These are phyloP conservation scores for Pachysolen tannophilus DNA, from an alignment of 805 yeast genomes.

Conservation along the genomic window DNA sequence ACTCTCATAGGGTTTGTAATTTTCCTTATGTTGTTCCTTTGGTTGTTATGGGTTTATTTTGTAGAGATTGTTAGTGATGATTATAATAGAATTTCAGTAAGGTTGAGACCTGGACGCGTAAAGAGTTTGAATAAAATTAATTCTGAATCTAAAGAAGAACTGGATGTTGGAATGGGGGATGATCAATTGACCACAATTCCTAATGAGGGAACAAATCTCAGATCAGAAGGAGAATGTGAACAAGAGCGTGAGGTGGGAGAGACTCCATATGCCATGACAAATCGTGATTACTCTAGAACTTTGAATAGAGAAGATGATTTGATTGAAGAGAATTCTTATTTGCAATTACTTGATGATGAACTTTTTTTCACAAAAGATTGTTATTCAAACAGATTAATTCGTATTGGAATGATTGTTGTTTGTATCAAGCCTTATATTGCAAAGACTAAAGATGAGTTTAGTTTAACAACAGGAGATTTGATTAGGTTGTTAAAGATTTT, in stretches of 20 bases:
- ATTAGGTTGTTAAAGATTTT: conserved; percentile 1
- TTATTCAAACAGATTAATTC: not conserved
- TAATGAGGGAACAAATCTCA: too few species aligned
- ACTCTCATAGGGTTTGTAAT: not conserved
- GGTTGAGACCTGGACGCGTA: not conserved
- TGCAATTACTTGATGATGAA: conserved; percentile 1
- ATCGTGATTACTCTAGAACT: not conserved
- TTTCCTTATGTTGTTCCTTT: not conserved
- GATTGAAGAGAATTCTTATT: not conserved
- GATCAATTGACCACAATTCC: not conserved
- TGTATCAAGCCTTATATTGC: conserved; percentile 1
- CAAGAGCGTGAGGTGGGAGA: too few species aligned
- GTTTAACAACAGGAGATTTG: conserved; percentile 2
- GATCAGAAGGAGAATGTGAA: too few species aligned
- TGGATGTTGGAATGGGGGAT: not conserved
- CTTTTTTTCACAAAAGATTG: not conserved
- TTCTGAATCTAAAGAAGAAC: not conserved
- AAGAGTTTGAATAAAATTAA: not conserved
- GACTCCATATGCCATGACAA: not conserved
- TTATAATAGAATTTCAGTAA: not conserved
- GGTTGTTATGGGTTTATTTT: not conserved
- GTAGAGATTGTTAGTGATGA: not conserved
- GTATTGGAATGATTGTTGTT: conserved; percentile 2
- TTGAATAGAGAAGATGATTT: too few species aligned
- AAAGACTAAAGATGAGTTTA: not conserved